These are phyloP conservation scores for Mucor saturninus DNA, from an alignment of 371 early-diverging fungal genomes.

Conservation along the genomic window DNA sequence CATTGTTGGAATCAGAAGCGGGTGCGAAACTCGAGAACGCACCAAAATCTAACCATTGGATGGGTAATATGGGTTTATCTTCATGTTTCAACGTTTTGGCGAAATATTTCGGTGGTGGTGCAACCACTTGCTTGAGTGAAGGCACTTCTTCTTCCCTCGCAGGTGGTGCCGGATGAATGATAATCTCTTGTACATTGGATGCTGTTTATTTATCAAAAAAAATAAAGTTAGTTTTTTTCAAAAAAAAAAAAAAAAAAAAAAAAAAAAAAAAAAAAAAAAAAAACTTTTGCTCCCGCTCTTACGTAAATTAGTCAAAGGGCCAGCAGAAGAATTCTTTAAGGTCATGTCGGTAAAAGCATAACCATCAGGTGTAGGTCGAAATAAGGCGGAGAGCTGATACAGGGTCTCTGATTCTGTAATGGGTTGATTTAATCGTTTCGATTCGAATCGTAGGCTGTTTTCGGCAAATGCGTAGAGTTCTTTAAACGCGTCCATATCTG, in stretches of 20 bases:
- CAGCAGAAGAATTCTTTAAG: constrained; percentile 11
- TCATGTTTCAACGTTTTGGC: constrained; percentile 37
- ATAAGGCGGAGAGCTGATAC: constrained; percentile 31
- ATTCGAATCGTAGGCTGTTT: constrained; percentile 22
- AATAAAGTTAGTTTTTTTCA: too few relatives aligned
- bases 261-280: too few relatives aligned
- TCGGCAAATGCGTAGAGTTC: constrained; percentile 13
- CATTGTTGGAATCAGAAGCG: constrained; percentile 50
- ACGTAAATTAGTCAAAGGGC: constrained; percentile 29
- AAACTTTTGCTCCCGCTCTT: constrained; percentile 5
- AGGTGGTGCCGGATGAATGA: constrained; percentile 38
- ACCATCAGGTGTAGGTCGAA: constrained; percentile 50
- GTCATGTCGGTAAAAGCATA: constrained; percentile 45
- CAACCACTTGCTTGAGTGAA: constrained; percentile 33
- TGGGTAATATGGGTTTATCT: constrained; percentile 43
- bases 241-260: too few relatives aligned
- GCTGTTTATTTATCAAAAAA: constrained; percentile 15
- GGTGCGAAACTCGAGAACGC: constrained; percentile 58
- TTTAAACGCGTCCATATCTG: constrained; percentile 22
- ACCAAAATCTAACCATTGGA: constrained; percentile 59
- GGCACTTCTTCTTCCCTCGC: constrained; percentile 26
- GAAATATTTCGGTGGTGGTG: constrained; percentile 39
- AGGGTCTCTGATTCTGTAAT: constrained; percentile 15
- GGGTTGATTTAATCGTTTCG: constrained; percentile 24
- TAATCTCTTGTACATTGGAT: constrained; percentile 37